phyloP scores from a whole-genome alignment of 163 green algal genomes.

The Prototheca stagnorum region DNA sequence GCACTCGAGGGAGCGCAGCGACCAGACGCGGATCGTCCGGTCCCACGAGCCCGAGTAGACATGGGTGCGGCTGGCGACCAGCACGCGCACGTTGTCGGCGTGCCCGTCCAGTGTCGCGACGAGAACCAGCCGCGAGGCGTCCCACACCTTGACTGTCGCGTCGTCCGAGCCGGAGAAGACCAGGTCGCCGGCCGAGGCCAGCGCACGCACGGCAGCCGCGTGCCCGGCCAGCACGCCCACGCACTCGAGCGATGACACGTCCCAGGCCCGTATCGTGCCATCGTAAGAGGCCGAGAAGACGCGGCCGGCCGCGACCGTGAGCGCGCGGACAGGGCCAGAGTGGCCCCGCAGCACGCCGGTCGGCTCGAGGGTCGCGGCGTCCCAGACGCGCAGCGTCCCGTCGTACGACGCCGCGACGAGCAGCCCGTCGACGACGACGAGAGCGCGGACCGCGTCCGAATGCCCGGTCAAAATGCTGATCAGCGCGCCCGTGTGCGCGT shows the following conservation, averaged over 20 bases:
- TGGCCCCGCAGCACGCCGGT: slow-evolving; percentile 32
- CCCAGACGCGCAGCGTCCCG: no score
- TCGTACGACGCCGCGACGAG: no score
- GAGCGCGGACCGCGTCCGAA: no score
- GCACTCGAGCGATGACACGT: slow-evolving; percentile 42
- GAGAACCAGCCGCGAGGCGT: slow-evolving; percentile 54
- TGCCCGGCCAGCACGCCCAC: slow-evolving; percentile 60
- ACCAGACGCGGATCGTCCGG: slow-evolving; percentile 70
- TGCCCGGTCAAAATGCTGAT: no score
- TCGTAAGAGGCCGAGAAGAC: slow-evolving; percentile 82
- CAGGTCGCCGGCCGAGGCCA: slow-evolving; percentile 40
- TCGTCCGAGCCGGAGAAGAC: slow-evolving; percentile 86
- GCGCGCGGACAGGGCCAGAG: slow-evolving; percentile 60
- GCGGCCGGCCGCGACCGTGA: slow-evolving; percentile 39
- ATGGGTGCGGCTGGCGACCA: slow-evolving; percentile 45
- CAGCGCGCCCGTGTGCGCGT: slow-evolving; percentile 45
- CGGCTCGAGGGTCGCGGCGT: no score
- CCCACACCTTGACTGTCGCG: slow-evolving; percentile 76
- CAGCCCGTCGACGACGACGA: no score
- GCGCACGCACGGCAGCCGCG: slow-evolving; percentile 65
- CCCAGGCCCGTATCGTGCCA: slow-evolving; percentile 54
- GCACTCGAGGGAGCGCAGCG: slow-evolving; percentile 28
- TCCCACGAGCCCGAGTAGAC: slow-evolving; percentile 90
- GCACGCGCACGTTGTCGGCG: slow-evolving; percentile 83
- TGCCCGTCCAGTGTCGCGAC: slow-evolving; percentile 73